Conservation (phyloP, 2,329 filamentous ascomycete genomes). For the Thelonectria rubi region DNA sequence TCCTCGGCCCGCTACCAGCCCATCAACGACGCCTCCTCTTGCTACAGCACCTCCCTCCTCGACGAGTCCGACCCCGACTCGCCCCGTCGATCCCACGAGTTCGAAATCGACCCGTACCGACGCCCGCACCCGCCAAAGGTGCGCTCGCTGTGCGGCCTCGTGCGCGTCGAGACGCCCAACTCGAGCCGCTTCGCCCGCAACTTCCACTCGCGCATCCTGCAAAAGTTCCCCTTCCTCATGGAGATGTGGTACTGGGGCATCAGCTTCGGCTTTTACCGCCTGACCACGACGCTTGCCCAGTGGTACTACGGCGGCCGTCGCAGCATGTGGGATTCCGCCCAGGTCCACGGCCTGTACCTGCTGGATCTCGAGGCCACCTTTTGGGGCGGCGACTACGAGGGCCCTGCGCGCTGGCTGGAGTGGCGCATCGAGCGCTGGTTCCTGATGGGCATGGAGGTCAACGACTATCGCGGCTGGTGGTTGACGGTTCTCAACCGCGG, state of each 20-base stretch:
- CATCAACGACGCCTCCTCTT: neutral
- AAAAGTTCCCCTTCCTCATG: slow-evolving; percentile 63
- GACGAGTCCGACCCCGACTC: slow-evolving; percentile 33
- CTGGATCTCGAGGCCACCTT: slow-evolving; percentile 63
- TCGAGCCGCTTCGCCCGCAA: slow-evolving; percentile 67
- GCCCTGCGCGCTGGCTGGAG: slow-evolving; percentile 56
- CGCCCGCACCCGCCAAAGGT: slow-evolving; percentile 28
- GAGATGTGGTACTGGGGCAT: slow-evolving; percentile 78
- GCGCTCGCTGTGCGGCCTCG: slow-evolving; percentile 25
- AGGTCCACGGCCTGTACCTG: slow-evolving; percentile 61
- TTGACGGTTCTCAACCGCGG: slow-evolving; percentile 73
- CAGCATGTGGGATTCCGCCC: slow-evolving; percentile 59
- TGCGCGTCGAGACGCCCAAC: slow-evolving; percentile 65
- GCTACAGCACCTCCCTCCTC: slow-evolving; percentile 20
- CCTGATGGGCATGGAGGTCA: slow-evolving; percentile 60
- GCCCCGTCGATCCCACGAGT: slow-evolving; percentile 38
- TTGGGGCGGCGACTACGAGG: slow-evolving; percentile 45
- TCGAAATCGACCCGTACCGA: slow-evolving; percentile 19
- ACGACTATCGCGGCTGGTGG: slow-evolving; percentile 49
- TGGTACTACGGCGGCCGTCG: slow-evolving; percentile 59
- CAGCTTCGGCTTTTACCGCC: slow-evolving; percentile 69
- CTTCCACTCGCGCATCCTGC: slow-evolving; percentile 57
- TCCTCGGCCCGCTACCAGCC: slow-evolving; percentile 33
- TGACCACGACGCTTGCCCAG: slow-evolving; percentile 63
- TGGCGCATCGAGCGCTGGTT: slow-evolving; percentile 51